Base-by-base conservation (phyloP, 108 stramenopile genomes). In the Nitzschia putrida region DNA sequence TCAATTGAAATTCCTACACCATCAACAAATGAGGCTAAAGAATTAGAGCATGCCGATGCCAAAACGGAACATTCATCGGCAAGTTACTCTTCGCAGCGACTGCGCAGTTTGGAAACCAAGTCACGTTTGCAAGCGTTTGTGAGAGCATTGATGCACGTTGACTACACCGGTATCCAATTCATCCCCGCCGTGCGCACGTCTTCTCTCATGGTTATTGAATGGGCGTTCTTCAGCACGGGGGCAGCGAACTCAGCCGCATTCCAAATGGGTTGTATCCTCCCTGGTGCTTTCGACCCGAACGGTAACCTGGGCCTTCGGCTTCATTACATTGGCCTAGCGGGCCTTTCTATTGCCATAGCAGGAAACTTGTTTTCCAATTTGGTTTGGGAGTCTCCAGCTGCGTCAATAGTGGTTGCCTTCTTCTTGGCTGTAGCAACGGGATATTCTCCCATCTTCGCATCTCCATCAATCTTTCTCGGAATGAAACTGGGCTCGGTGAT, bases 401-500 rank as follows among this genome's bases (percentile, higher is more conserved):
- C 18, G 11, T 29, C 29, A 9, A 9, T 59, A 10, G 9, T 37
- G 12, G 57, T 26, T 8, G 23, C 57, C 8, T 59, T 59, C 21
- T 12, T 12, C 7, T 21, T 59, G 24, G 24, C 34, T 8, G 9
- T 59, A 20, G 12, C 21, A 10, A 59, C 23, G 23, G 57, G 57
- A 20, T 59, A 21, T 59, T 26, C 57, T 37, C 57, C 57, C 34
- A 12, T 37, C 21, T 12, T 59, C 8, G 57, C 10, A 11, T 12
- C 12, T 9, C 13, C 57, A 7, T 8, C 57, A 14, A 7, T 59
- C 13, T 37, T 59, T 26, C 34, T 34, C 13, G 12, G 25, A 8
- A 59, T 59, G 57, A 59, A 59, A 59, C n/a, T 25, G 57, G 57
- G 57, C 7, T 12, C 26, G 8, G 57, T 21, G 11, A 21, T 59